phyloP scores from a whole-genome alignment of 768 basidiomycete genomes.

The Rubroboletus pulcherrimus region DNA sequence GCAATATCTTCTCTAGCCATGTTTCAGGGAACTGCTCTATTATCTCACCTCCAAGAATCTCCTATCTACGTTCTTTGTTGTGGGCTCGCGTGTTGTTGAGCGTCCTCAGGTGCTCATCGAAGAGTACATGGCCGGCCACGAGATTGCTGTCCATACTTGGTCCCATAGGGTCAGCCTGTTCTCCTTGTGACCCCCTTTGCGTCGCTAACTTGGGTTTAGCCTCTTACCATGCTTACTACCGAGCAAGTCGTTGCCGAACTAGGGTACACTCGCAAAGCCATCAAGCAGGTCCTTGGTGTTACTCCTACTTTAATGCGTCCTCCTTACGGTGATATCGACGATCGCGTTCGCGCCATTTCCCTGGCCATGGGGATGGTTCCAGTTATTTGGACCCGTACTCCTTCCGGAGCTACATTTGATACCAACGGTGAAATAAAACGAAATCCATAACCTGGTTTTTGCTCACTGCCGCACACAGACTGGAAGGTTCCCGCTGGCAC shows the following conservation, averaged over 20 bases:
- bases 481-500: slow-evolving; percentile 83
- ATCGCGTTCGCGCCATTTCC: slow-evolving; percentile 87
- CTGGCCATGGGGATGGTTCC: slow-evolving; percentile 90
- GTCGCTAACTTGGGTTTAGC: slow-evolving; percentile 35
- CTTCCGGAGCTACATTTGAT: slow-evolving; percentile 55
- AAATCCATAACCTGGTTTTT: background rate
- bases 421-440: slow-evolving; percentile 53
- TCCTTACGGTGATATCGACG: slow-evolving; percentile 85
- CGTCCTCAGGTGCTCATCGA: slow-evolving; percentile 70
- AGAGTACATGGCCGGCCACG: slow-evolving; percentile 77
- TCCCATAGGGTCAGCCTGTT: slow-evolving; percentile 58
- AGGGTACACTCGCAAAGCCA: slow-evolving; percentile 86
- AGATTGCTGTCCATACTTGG: slow-evolving; percentile 89
- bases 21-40: slow-evolving; percentile 58
- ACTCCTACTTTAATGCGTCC: slow-evolving; percentile 78
- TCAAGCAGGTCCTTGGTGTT: slow-evolving; percentile 71
- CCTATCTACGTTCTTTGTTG: slow-evolving; percentile 86
- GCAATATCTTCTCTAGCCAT: background rate
- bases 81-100: slow-evolving; percentile 81
- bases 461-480: slow-evolving; percentile 41
- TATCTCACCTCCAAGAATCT: slow-evolving; percentile 64
- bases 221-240: slow-evolving; percentile 67
- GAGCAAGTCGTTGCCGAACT: slow-evolving; percentile 89
- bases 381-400: slow-evolving; percentile 81
- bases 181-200: background rate